Conservation (phyloP, 306 rosid genomes). For the Vigna hirtella region DNA sequence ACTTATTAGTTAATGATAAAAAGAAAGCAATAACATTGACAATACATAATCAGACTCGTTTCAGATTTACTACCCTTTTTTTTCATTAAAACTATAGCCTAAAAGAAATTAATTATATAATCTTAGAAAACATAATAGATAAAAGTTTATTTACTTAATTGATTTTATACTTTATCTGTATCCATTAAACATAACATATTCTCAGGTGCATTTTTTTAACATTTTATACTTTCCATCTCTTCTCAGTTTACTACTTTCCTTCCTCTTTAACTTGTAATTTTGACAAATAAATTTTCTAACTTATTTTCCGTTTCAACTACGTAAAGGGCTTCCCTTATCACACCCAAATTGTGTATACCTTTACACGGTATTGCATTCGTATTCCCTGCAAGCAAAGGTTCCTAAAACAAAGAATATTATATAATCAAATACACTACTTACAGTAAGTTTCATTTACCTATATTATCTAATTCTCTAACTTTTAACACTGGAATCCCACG, state of each 20-base stretch:
- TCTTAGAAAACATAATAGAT: too few relatives aligned
- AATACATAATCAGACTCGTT: background rate
- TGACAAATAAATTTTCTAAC: background rate
- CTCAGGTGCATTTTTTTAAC: too few relatives aligned
- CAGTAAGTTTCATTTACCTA: constrained; percentile 32
- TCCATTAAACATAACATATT: too few relatives aligned
- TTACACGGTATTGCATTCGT: constrained; percentile 17
- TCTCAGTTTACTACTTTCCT: background rate
- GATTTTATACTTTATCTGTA: too few relatives aligned
- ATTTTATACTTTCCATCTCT: background rate
- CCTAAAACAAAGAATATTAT: constrained; percentile 23
- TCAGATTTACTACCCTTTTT: background rate
- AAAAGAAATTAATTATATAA: too few relatives aligned
- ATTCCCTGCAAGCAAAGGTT: background rate
- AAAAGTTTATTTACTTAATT: too few relatives aligned
- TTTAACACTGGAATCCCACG: constrained; percentile 41
- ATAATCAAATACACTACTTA: constrained; percentile 7
- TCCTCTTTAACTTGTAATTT: background rate
- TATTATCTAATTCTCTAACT: constrained; percentile 31
- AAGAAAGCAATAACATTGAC: background rate
- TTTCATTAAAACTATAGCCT: background rate
- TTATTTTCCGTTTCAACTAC: background rate
- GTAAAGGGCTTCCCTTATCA: background rate
- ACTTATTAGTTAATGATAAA: too few relatives aligned
- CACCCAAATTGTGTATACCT: background rate